A percentile compares a stretch with the other conserved stretches of the same genome.
phyloP scores from a whole-genome alignment of 108 stramenopile genomes.

The Cyclotella choctawhatcheeana region DNA sequence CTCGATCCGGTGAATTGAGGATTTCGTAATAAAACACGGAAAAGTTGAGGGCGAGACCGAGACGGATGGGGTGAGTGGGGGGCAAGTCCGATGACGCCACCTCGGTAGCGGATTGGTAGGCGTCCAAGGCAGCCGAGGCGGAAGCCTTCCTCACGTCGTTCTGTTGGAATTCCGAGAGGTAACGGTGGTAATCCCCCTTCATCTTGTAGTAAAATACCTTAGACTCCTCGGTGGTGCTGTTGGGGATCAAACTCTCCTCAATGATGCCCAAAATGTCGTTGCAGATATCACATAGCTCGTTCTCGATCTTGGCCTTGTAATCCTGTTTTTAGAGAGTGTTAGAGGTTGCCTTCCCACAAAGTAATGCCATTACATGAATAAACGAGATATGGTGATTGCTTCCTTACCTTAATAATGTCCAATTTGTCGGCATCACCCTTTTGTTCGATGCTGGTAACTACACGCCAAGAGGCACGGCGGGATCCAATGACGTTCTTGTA shows the following conservation, averaged over 20 bases:
- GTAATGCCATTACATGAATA: too few relatives aligned
- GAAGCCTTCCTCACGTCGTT: conserved; percentile 90
- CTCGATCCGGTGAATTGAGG: conserved; percentile 95
- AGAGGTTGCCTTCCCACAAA: too few relatives aligned
- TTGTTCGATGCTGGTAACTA: conserved; percentile 98
- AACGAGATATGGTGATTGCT: too few relatives aligned
- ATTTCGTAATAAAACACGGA: conserved; percentile 99
- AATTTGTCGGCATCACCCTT: conserved; percentile 98
- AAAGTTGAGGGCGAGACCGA: conserved; percentile 99
- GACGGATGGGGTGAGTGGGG: conserved; percentile 99
- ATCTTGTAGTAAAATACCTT: conserved; percentile 99
- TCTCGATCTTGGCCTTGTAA: conserved; percentile 96
- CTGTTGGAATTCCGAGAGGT: conserved; percentile 95
- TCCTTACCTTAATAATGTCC: conserved; percentile 93
- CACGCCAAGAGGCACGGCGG: conserved; percentile 99
- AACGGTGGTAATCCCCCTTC: conserved; percentile 99
- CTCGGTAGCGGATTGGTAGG: conserved; percentile 96
- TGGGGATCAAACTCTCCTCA: conserved; percentile 97
- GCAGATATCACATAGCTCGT: conserved; percentile 97
- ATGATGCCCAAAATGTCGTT: conserved; percentile 98
- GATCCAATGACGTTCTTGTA: conserved; percentile 99
- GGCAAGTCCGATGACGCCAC: conserved; percentile 96
- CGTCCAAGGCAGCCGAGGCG: conserved; percentile 94
- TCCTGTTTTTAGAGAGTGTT: too few relatives aligned
- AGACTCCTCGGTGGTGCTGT: conserved; percentile 97